Evolutionary conservation across 768 basidiomycete genomes (phyloP), one percentile per base, ranked within the genome.

Genomic region (Lentinula edodes): DNA sequence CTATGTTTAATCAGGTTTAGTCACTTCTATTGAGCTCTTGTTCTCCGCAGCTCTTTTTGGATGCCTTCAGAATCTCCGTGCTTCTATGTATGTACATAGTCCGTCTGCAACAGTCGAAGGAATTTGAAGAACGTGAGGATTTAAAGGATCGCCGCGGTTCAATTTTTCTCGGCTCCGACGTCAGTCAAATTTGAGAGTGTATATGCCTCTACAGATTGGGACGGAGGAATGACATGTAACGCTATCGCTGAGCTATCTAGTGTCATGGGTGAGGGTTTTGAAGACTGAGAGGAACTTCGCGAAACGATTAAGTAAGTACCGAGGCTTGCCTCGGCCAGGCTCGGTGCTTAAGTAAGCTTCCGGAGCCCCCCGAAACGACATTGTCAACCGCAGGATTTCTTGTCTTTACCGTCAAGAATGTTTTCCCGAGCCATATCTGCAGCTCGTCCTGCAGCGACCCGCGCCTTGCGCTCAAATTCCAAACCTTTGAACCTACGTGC

Each of bases 401-500:
- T 23, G 20, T 18, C 45, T 46, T n/a, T 46, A 18, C 45, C 45
- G n/a, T n/a, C 45, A 46, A 46, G 16, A 23, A 64, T 62, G 65
- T 63, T 65, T 35, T 63, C 58, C 48, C 41, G 64, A 52, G 64
- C 64, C 39, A 39, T 59, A 35, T 56, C 53, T 55, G 62, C 58
- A 52, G 55, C 57, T 58, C 62, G 62, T 57, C 58, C 62, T 61
- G 45, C 63, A 55, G 16, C 56, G 39, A 41, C 51, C 46, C 59
- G 63, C 58, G 41, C 63, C n/a, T 45, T 55, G 35, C 54, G 65
- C 63, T 38, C 58, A 39, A 54, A 52, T 6, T 18, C 28, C 9
- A 68, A 74, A 23, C 66, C 68, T 34, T 58, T 60, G 12, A 67
- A 71, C 58, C 56, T 80, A 38, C 87, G 90, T 65, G 73, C 83